Evolutionary conservation across 1,139 yeast genomes (phyloP).

Genomic region (Yamadazyma pseudoaaseri): DNA sequence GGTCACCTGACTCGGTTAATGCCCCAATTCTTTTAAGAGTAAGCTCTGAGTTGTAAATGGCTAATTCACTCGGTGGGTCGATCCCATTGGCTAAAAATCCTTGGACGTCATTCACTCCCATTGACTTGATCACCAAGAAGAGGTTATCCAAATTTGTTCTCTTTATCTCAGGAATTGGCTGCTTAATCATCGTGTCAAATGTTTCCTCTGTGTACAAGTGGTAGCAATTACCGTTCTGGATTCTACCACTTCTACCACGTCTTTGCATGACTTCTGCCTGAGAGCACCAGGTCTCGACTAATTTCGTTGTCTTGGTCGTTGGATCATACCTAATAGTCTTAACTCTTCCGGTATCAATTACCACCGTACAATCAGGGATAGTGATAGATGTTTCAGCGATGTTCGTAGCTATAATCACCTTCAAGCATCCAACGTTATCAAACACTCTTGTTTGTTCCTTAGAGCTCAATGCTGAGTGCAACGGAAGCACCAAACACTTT

Average conservation of each 20-base stretch:
- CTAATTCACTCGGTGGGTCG: conserved; percentile 70
- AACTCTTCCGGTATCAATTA: conserved; percentile 84
- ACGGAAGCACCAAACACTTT: conserved; percentile 58
- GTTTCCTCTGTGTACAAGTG: conserved; percentile 71
- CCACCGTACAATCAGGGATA: conserved; percentile 92
- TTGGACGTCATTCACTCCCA: conserved; percentile 76
- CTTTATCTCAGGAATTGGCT: conserved; percentile 87
- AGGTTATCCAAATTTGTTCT: conserved; percentile 81
- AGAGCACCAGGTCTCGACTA: conserved; percentile 85
- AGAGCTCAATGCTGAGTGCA: conserved; percentile 85
- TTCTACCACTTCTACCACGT: conserved; percentile 99
- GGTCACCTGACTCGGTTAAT: conserved; percentile 48
- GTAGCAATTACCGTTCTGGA: conserved; percentile 76
- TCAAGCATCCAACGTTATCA: conserved; percentile 51
- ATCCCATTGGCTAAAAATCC: conserved; percentile 71
- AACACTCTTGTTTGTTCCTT: conserved; percentile 81
- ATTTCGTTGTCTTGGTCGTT: conserved; percentile 61
- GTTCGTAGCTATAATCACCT: conserved; percentile 87
- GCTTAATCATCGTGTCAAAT: conserved; percentile 57
- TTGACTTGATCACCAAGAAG: conserved; percentile 79
- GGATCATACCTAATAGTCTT: conserved; percentile 75
- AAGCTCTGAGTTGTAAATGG: conserved; percentile 62
- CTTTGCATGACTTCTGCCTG: conserved; percentile 90
- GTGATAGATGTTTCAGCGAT: conserved; percentile 89
- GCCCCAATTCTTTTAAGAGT: conserved; percentile 75